A percentile compares a stretch with the other conserved stretches of the same genome.
Conservation (phyloP, 2,329 filamentous ascomycete species). For the Pezicula neosporulosa region DNA sequence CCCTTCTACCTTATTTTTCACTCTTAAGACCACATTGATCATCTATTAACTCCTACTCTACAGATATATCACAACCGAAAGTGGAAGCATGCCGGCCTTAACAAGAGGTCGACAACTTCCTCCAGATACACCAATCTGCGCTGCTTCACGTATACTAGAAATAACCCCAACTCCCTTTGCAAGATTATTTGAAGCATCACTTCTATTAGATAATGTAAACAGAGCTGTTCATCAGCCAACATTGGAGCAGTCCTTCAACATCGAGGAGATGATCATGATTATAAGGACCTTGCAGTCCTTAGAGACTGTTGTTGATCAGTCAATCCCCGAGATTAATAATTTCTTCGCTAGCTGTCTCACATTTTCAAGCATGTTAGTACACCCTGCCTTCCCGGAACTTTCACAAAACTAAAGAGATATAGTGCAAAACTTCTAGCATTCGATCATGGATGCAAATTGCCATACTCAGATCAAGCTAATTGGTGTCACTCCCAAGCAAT, state of each 20-base stretch:
- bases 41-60: not conserved
- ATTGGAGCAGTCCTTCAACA: conserved; percentile 1
- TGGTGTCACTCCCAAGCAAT: not conserved
- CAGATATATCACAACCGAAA: conserved; percentile 2
- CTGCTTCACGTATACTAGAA: not conserved
- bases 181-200: conserved; percentile 4
- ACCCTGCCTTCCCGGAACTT: not conserved
- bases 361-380: conserved; percentile 3
- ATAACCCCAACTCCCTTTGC: not conserved
- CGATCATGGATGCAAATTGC: not conserved
- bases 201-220: conserved; percentile 2
- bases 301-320: not conserved
- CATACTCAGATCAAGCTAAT: not conserved
- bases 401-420: not conserved
- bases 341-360: conserved; percentile 1
- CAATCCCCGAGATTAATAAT: not conserved
- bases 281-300: conserved; percentile 2
- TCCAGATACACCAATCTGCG: not conserved
- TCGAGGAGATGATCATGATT: conserved; percentile 4
- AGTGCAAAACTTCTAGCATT: conserved; percentile 1
- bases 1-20: not conserved
- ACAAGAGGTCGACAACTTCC: conserved; percentile 1
- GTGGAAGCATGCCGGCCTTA: not conserved
- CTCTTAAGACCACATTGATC: not conserved
- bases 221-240: conserved; percentile 1